Conservation (phyloP, 2,329 filamentous ascomycete genomes). For the Microascus cirrosus region DNA sequence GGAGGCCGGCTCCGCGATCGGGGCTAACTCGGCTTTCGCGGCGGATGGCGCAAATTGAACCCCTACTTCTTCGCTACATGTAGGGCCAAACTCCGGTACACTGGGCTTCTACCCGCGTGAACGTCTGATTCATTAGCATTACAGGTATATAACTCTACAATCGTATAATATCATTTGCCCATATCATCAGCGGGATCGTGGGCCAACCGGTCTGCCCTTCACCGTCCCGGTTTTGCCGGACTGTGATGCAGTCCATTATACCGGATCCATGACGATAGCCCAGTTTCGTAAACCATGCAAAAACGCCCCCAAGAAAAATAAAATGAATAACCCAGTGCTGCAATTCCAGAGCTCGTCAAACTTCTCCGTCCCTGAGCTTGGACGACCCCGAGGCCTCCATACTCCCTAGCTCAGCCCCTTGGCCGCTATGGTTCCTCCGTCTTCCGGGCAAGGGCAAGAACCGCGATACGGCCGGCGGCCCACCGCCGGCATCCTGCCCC, state of each 20-base stretch:
- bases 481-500: constrained; percentile 21
- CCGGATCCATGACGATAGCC: background rate
- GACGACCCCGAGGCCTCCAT: constrained; percentile 35
- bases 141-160: constrained; percentile 2
- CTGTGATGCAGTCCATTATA: background rate
- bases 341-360: background rate
- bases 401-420: constrained; percentile 58
- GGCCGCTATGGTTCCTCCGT: constrained; percentile 49
- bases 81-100: too few relatives aligned
- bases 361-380: background rate
- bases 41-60: too few relatives aligned
- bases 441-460: constrained; percentile 65
- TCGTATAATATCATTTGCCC: background rate
- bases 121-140: background rate
- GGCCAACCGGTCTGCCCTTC: background rate
- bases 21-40: too few relatives aligned
- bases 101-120: background rate
- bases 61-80: too few relatives aligned
- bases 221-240: background rate
- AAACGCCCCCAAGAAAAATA: background rate
- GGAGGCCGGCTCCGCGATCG: too few relatives aligned
- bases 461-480: constrained; percentile 32
- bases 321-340: background rate
- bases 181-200: background rate
- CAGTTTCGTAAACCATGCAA: background rate